Evolutionary conservation across 768 basidiomycete species (phyloP), one percentile per base, ranked within the genome.

Genomic region (Clitopilus passeckerianus): DNA sequence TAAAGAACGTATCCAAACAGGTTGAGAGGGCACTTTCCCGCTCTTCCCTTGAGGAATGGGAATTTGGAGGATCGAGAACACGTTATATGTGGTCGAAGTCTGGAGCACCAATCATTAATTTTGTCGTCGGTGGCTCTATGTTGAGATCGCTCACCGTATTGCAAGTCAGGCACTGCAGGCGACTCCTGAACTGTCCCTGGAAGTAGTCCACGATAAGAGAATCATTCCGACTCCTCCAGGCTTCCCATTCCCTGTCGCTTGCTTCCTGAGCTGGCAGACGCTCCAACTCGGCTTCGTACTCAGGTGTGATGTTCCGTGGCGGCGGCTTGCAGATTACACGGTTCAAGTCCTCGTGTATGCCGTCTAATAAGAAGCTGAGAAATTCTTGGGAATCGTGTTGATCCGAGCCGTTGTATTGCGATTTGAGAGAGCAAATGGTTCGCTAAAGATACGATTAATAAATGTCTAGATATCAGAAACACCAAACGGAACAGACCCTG

Each of bases 341-440:
- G 68, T 94, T 94, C 55, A 95, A 78, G 69, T 93, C 91, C 67
- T 95, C 93, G 67, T 95, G 91, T 24, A 94, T 84, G 15, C 91
- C 92, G 67, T 98, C 97, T 57, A 99, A 80, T 24, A 99, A 80
- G 77, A 96, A 95, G 22, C 86, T 91, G 41, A 99, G 78, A 72
- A 98, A 97, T 74, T 99, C 96, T 72, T 98, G 97, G 20, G 95
- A 95, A 72, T 99, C 96, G 66, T 99, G 96, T 70, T 99, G 96
- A 64, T 95, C 89, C 15, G 86, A 81, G 1, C 92, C 93, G 34
- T 84, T 82, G 71, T 96, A 97, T 69, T 92, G 90, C 7, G 79
- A 72, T 61, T 79, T 74, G 75, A 90, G 69, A 80, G 84, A 58
- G 78, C 70, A 75, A 55, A 74, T 69, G 24, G 68, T 74, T 68